Evolutionary conservation across 1,284 basidiomycete species (phyloP), one percentile per base, ranked within the genome.

Genomic region (Fereydounia khargensis): DNA sequence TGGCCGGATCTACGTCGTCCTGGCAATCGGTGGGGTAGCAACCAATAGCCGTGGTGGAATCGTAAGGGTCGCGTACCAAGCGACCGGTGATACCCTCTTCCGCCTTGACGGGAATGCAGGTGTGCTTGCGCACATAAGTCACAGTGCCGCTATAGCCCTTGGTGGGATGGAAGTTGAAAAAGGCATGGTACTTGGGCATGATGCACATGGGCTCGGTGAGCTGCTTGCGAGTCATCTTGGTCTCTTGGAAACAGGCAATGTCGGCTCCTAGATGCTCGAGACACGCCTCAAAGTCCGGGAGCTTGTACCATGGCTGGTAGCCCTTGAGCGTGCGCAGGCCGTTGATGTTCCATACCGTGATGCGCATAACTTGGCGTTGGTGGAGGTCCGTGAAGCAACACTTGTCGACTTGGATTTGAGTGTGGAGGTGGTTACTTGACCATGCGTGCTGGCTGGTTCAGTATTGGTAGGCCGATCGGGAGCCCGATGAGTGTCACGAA

Each of bases 321-420:
- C 61, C 58, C 23, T 63, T 58, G 20, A 74, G 45, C n/a, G 69
- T 73, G 14, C 66, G 64, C 9, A 73, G 55, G 24, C 72, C 72
- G 37, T 74, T 74, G 42, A 71, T 68, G 48, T 74, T 74, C 71
- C 71, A 74, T n/a, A 54, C 53, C 6, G 49, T 46, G 44, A 70
- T 66, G 4, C 68, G 56, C 68, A 70, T 70, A 1, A 4, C 44
- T 27, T 10, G 1, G 6, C 6, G 3, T 14, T 7, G 3, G n/a
- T 18, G n/a, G n/a, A n/a, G n/a, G n/a, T n/a, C n/a, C n/a, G n/a
- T n/a, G n/a, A n/a, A n/a, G n/a, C n/a, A n/a, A n/a, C n/a, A n/a
- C n/a, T n/a, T n/a, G 9, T 28, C 3, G 23, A 21, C 8, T 14
- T n/a, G 13, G n/a, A 32, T 24, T 11, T 30, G 17, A 6, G 37